These are phyloP conservation scores for Sequoiadendron giganteum DNA, from an alignment of 75 land plant genomes.

Conservation along the genomic window DNA sequence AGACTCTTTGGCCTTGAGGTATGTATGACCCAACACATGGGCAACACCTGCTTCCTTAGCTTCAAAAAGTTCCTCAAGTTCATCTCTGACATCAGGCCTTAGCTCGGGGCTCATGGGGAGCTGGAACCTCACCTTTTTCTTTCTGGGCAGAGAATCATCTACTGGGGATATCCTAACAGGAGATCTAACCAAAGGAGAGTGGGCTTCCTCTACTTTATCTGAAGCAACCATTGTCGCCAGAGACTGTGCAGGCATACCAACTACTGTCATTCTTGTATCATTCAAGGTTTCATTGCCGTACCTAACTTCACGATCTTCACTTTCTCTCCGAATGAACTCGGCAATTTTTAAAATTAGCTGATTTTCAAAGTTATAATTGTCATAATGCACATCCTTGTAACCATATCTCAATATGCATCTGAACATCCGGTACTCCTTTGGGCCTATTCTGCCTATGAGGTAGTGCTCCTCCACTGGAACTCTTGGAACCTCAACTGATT, in stretches of 20 bases:
- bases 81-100: slow-evolving; percentile 28
- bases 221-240: neutral
- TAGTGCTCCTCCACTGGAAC: slow-evolving; percentile 37
- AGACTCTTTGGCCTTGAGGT: slow-evolving; percentile 33
- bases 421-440: slow-evolving; percentile 43
- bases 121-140: slow-evolving; percentile 29
- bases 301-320: slow-evolving; percentile 7
- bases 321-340: slow-evolving; percentile 53
- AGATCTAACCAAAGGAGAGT: slow-evolving; percentile 1
- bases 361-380: slow-evolving; percentile 51
- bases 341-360: slow-evolving; percentile 42
- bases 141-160: neutral
- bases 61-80: slow-evolving; percentile 44
- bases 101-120: neutral
- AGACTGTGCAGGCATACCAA: slow-evolving; percentile 18
- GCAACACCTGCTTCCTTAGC: slow-evolving; percentile 55
- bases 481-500: slow-evolving; percentile 44
- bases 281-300: slow-evolving; percentile 1
- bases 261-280: slow-evolving; percentile 31
- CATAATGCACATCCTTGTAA: slow-evolving; percentile 52
- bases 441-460: slow-evolving; percentile 47
- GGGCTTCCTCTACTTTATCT: neutral
- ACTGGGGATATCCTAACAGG: neutral
- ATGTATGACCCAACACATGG: slow-evolving; percentile 56
- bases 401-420: slow-evolving; percentile 57